A percentile compares a stretch with the other conserved stretches of the same genome.
phyloP scores from a whole-genome alignment of 805 yeast genomes.

The Cyberlindnera japonica region DNA sequence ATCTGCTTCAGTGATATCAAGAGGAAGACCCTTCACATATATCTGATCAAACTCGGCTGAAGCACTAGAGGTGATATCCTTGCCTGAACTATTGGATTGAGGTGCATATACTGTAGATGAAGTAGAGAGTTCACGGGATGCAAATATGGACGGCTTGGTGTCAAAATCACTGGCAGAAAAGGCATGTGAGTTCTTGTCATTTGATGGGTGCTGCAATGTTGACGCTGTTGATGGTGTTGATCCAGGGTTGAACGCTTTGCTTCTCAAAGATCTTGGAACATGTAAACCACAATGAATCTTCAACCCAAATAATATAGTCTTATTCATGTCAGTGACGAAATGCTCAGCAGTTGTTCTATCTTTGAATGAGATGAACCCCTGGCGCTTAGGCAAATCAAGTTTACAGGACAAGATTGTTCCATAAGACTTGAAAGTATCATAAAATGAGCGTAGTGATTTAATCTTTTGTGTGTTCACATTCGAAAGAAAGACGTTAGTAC shows the following conservation, averaged over 20 bases:
- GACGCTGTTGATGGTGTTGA: conserved; percentile 6
- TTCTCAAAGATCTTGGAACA: conserved; percentile 29
- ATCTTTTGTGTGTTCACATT: conserved; percentile 31
- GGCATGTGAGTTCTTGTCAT: not conserved
- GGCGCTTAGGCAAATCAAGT: conserved; percentile 33
- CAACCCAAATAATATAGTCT: conserved; percentile 28
- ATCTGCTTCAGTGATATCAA: conserved; percentile 35
- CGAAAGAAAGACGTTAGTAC: conserved; percentile 49
- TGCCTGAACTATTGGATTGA: no score
- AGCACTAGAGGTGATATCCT: no score
- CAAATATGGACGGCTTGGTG: not conserved
- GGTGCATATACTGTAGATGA: not conserved
- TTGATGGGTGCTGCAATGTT: conserved; percentile 3
- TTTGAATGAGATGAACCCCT: conserved; percentile 40
- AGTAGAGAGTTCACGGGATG: not conserved
- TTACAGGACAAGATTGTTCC: conserved; percentile 45
- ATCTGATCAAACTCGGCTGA: conserved; percentile 29
- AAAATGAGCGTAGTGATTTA: conserved; percentile 43
- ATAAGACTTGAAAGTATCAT: conserved; percentile 44
- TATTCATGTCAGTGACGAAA: conserved; percentile 33
- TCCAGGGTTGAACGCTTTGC: not conserved
- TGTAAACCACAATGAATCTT: conserved; percentile 38
- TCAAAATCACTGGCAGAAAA: not conserved
- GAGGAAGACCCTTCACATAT: conserved; percentile 48
- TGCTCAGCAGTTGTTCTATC: conserved; percentile 31